These are phyloP conservation scores for Tetracentron sinense DNA, from an alignment of 164 flowering plant genomes.

Conservation along the genomic window DNA sequence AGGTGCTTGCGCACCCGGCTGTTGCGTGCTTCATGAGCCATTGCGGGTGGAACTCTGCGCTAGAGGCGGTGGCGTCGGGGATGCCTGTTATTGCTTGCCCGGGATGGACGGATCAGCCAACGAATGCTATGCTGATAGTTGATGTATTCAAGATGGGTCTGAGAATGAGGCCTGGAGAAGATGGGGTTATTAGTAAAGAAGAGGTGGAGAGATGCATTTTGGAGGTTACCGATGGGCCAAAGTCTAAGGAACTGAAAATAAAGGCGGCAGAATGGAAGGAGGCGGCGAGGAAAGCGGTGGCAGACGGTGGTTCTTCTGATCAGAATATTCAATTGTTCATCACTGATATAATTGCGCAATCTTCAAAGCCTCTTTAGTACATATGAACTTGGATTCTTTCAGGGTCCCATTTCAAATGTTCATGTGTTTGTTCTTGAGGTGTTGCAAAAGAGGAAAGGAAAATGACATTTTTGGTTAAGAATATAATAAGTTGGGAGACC, in stretches of 20 bases:
- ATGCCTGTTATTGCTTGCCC: conserved; percentile 23
- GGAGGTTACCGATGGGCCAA: conserved; percentile 16
- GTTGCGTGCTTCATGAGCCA: conserved; percentile 24
- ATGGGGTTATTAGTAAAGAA: conserved; percentile 10
- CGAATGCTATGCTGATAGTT: conserved; percentile 17
- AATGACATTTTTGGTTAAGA: too few relatives aligned
- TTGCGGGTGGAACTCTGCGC: conserved; percentile 34
- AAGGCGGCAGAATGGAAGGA: conserved; percentile 17
- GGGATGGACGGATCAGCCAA: conserved; percentile 26
- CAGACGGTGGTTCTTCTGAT: conserved; percentile 12
- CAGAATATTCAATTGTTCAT: conserved; percentile 11
- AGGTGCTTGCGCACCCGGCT: conserved; percentile 16
- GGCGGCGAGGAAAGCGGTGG: conserved; percentile 17
- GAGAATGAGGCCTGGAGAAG: background rate
- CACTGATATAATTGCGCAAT: background rate
- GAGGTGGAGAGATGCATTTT: conserved; percentile 15
- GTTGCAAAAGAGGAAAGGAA: too few relatives aligned
- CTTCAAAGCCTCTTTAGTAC: background rate
- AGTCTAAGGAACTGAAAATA: conserved; percentile 12
- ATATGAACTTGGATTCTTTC: too few relatives aligned
- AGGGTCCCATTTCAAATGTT: too few relatives aligned
- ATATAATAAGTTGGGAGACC: too few relatives aligned
- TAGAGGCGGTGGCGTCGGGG: conserved; percentile 19
- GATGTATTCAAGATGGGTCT: conserved; percentile 19
- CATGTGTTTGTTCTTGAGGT: too few relatives aligned